Conservation (phyloP, 2,329 filamentous ascomycete genomes). For the Neoarthrinium moseri region DNA sequence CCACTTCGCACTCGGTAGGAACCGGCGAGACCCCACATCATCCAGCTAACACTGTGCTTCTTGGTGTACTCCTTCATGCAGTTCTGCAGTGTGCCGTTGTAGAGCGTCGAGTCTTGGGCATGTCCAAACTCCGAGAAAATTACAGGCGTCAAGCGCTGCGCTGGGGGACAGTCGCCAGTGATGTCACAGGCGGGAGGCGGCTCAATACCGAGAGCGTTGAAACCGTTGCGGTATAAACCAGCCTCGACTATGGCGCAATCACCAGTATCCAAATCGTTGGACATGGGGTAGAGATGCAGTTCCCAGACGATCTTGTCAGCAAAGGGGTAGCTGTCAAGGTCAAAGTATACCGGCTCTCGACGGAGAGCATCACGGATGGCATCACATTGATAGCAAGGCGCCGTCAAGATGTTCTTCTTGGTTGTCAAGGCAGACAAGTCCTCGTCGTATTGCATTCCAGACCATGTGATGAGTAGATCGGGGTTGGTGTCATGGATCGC, state of each 20-base stretch:
- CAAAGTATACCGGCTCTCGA: constrained; percentile 42
- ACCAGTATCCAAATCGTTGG: constrained; percentile 42
- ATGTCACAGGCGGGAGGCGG: constrained; percentile 38
- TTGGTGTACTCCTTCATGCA: constrained; percentile 44
- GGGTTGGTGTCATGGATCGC: constrained; percentile 43
- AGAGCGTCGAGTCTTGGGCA: constrained; percentile 36
- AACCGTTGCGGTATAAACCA: constrained; percentile 46
- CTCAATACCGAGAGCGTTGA: constrained; percentile 44
- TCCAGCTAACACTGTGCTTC: constrained; percentile 45
- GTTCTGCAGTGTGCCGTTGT: constrained; percentile 43
- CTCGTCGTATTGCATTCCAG: constrained; percentile 47
- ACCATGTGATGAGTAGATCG: constrained; percentile 45
- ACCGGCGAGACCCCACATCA: constrained; percentile 48
- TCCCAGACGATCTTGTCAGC: constrained; percentile 47
- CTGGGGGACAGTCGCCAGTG: constrained; percentile 31
- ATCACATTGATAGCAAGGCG: constrained; percentile 39
- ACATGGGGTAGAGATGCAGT: constrained; percentile 40
- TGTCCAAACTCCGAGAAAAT: constrained; percentile 48
- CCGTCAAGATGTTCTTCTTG: constrained; percentile 37
- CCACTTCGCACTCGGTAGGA: constrained; percentile 45
- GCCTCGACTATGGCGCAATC: constrained; percentile 47
- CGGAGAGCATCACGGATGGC: constrained; percentile 40
- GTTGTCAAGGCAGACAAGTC: constrained; percentile 41
- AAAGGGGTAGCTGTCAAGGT: constrained; percentile 43
- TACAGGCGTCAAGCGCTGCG: constrained; percentile 42